A percentile compares a stretch with the other conserved stretches of the same genome.
phyloP scores from a whole-genome alignment of 1,139 yeast genomes.

The Candida anutae region DNA sequence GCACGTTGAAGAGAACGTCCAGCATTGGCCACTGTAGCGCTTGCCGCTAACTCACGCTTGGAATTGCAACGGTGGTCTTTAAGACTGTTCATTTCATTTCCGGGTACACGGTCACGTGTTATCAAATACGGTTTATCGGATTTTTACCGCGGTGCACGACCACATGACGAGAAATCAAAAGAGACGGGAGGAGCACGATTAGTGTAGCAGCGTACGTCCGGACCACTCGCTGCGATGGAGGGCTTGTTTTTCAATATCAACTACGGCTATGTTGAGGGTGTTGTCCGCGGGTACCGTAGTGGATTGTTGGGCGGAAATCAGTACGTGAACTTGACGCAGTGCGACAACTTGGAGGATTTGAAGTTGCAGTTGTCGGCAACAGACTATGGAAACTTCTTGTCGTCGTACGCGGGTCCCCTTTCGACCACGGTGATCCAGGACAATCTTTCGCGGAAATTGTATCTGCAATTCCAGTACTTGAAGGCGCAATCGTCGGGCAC shows the following conservation, averaged over 20 bases:
- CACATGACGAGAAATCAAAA: no score
- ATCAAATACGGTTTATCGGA: no score
- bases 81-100: no score
- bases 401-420: constrained; percentile 74
- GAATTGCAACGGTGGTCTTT: no score
- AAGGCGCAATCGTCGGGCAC: constrained; percentile 79
- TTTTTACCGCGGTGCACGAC: no score
- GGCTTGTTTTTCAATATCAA: constrained; percentile 83
- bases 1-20: constrained; percentile 13
- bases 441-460: constrained; percentile 64
- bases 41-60: constrained; percentile 4
- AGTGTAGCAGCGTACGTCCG: no score
- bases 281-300: constrained; percentile 88
- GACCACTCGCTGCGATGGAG: constrained; percentile 64
- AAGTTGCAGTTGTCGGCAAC: constrained; percentile 91
- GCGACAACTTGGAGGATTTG: constrained; percentile 90
- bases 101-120: no score
- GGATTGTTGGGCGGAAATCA: constrained; percentile 73
- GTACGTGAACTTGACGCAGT: constrained; percentile 88
- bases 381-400: constrained; percentile 86
- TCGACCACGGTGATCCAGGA: constrained; percentile 81
- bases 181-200: no score
- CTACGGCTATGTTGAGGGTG: constrained; percentile 86
- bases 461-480: constrained; percentile 78
- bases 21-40: constrained; percentile 9